These are phyloP conservation scores for Mortierella sp. DNA, from an alignment of 371 early-diverging fungal species.

Conservation along the genomic window DNA sequence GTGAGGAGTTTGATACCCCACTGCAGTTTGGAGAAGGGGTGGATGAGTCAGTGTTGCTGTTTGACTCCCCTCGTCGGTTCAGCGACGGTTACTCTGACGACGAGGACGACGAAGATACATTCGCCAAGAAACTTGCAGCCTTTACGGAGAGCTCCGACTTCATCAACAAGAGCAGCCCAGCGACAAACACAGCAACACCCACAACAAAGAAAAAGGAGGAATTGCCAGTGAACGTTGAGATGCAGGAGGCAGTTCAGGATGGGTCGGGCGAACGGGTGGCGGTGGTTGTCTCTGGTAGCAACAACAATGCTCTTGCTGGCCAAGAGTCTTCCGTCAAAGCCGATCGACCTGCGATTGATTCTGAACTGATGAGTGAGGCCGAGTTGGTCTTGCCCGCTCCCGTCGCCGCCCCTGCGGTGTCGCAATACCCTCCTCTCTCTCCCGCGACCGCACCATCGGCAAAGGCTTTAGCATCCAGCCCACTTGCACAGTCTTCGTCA, in stretches of 20 bases:
- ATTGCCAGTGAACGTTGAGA: conserved; percentile 31
- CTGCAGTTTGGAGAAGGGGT: conserved; percentile 15
- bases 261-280: conserved; percentile 29
- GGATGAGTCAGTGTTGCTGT: conserved; percentile 26
- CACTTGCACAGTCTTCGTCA: background rate
- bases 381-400: conserved; percentile 6
- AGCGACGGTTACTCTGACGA: conserved; percentile 21
- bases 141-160: background rate
- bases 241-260: conserved; percentile 35
- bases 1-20: conserved; percentile 35
- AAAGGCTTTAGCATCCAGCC: background rate
- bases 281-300: conserved; percentile 32
- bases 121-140: background rate
- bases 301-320: conserved; percentile 39
- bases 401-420: conserved; percentile 2
- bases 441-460: conserved; percentile 8
- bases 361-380: background rate
- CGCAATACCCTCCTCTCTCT: conserved; percentile 15
- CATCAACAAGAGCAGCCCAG: background rate
- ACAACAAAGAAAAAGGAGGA: background rate
- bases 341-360: background rate
- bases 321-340: conserved; percentile 22
- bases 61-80: conserved; percentile 31
- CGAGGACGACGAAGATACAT: conserved; percentile 6
- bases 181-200: background rate